Evolutionary conservation across 1,284 basidiomycete genomes (phyloP).

Genomic region (Lignosus rhinocerotis): DNA sequence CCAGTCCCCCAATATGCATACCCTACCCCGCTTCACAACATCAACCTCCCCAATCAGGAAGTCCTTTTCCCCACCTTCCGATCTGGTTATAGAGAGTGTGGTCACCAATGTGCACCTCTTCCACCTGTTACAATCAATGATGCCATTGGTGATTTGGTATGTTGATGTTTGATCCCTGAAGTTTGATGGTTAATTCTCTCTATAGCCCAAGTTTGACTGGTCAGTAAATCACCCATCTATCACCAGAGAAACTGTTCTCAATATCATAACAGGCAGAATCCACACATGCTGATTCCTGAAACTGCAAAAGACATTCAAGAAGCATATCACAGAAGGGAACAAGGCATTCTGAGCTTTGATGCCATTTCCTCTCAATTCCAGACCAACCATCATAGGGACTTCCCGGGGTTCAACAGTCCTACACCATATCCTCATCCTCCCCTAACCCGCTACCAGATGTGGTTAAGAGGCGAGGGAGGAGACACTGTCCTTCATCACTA

Average conservation of each 20-base stretch:
- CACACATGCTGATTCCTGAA: slow-evolving; percentile 39
- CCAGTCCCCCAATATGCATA: slow-evolving; percentile 64
- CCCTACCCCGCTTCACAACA: slow-evolving; percentile 31
- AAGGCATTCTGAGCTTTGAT: slow-evolving; percentile 44
- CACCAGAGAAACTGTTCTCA: background rate
- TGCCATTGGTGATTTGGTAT: slow-evolving; percentile 66
- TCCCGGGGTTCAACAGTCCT: slow-evolving; percentile 48
- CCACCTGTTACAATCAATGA: slow-evolving; percentile 56
- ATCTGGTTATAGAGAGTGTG: slow-evolving; percentile 20
- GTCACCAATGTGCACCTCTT: slow-evolving; percentile 57
- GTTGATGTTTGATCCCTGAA: slow-evolving; percentile 25
- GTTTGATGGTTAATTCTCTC: background rate
- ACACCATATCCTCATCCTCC: slow-evolving; percentile 46
- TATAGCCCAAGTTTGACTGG: slow-evolving; percentile 66
- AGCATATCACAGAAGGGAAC: slow-evolving; percentile 33
- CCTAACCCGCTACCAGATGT: slow-evolving; percentile 57
- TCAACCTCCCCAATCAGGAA: slow-evolving; percentile 41
- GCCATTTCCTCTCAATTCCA: slow-evolving; percentile 30
- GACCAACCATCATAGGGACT: background rate
- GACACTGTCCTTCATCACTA: slow-evolving; percentile 48
- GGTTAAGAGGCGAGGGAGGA: slow-evolving; percentile 42
- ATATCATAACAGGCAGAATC: slow-evolving; percentile 46
- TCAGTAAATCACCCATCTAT: slow-evolving; percentile 22
- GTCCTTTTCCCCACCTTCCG: slow-evolving; percentile 21
- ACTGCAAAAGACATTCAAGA: slow-evolving; percentile 36